Evolutionary conservation across 345 rosid genomes (phyloP), one percentile per base, ranked within the genome.

Genomic region (Kernera saxatilis): DNA sequence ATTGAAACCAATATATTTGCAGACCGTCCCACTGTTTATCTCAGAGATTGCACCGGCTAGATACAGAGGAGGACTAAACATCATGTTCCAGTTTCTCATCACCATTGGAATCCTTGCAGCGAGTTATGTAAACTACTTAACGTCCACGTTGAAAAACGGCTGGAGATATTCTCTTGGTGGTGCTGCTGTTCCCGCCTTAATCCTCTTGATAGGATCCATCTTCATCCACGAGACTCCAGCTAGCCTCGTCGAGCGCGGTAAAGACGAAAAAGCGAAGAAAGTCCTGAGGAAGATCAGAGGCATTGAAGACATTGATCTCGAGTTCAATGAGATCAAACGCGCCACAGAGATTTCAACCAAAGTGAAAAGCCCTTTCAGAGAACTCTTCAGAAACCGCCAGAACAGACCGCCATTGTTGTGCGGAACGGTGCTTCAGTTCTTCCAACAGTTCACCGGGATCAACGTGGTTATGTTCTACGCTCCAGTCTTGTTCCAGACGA

Each of bases 1-100:
- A 6, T 50, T 36, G 44, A 40, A 49, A 40, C 26, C 29, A 27
- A 23, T 57, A 32, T 3, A 5, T 54, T 48, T 62, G 74, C 89
- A 89, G 93, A 80, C 89, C 2, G 89, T 91, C 2, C 97, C 97
- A 13, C 63, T 91, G 63, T 88, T 88, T 68, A 86, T 91, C 71
- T 87, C 97, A 6, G 97, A 91, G 80, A 85, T 91, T 18, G 83
- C 95, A 11, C 97, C 93, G 0, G 36, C 91, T 43, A 82, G 53
- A 33, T 70, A 25, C 50, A 83, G 95, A 72, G 97, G 97, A 78
- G 84, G 82, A 26, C 81, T 91, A 10, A 91, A 84, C 76, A 75
- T 87, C 8, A 60, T 67, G 71, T 91, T 91, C 41, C 95, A 91
- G 78, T 25, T 91, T 50, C 84, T 91, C 14, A 84, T 91, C 81